These are phyloP conservation scores for Rhododendron molle DNA, from an alignment of 148 eudicot genomes.

Conservation along the genomic window DNA sequence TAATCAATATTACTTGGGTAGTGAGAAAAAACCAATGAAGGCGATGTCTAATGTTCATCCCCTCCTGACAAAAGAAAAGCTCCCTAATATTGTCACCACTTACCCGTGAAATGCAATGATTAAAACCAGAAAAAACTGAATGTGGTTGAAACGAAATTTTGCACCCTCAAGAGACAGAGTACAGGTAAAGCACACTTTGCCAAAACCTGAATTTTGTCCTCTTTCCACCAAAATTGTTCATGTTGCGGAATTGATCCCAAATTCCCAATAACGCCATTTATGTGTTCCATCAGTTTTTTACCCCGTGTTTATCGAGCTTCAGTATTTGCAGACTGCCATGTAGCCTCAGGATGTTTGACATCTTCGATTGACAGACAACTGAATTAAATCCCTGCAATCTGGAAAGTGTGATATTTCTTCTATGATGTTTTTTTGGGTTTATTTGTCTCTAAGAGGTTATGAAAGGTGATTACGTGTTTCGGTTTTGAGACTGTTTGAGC, in stretches of 20 bases:
- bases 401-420: background rate
- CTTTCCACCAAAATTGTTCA: background rate
- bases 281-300: background rate
- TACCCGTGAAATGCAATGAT: background rate
- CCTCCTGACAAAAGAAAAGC: background rate
- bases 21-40: background rate
- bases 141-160: background rate
- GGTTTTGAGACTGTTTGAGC: background rate
- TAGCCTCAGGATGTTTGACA: background rate
- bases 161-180: background rate
- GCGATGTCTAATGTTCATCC: background rate
- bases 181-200: background rate
- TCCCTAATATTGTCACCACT: background rate
- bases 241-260: background rate
- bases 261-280: background rate
- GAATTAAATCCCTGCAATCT: background rate
- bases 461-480: background rate
- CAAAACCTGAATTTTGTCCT: background rate
- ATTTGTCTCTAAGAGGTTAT: background rate
- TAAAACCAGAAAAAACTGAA: background rate
- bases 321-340: background rate
- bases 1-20: background rate
- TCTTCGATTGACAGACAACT: background rate
- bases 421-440: background rate
- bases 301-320: background rate